Base-by-base conservation (phyloP, 192 early-diverging fungal species). In the Gaertneriomyces sp. region DNA sequence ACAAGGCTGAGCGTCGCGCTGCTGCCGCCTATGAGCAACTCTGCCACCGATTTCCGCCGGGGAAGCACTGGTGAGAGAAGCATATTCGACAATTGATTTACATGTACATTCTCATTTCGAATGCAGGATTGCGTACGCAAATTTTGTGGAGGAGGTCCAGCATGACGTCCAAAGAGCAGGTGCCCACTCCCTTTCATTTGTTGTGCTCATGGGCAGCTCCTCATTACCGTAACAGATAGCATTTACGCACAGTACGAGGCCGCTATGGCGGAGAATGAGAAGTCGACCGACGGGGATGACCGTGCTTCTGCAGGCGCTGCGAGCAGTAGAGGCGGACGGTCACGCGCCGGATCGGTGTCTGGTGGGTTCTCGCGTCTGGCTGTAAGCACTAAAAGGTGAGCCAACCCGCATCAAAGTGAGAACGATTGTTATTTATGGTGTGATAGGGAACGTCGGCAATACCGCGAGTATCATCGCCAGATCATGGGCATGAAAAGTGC, bases 71-170 rank as follows among this genome's bases (percentile, higher is more conserved):
- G 63, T 63, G 16, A 49, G 47, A 2, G 47, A 1, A 0, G 25
- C 25, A 0, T 33, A 33, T 33, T 33, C 58, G 41, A 60, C 16
- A 44, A 4, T 6, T 17, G 25, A 17, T 11, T 45, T 8, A 16
- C 40, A 33, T 33, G 25, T 33, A 25, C 9, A 59, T 59, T 9
- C 25, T 59, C 39, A 14, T 33, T 16, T 6, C 25, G 42, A 4
- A n/a, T 46, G 20, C 50, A 63, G 61, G 61, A 65, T 65, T 8
- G 63, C 63, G 19, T 65, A 65, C 20, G 63, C 63, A 17, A 65
- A 65, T 25, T 65, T 65, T 41, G 44, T 65, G 5, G 63, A 65
- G 20, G 63, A 65, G 43, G 63, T 65, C 8, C 63, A 65, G 40
- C 17, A 65, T 42, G 44, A 65, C 42, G 39, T 56, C 3, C 53